Evolutionary conservation across 2,329 filamentous ascomycete species (phyloP), one percentile per base, ranked within the genome.

Genomic region (Paecilomyces formosus): DNA sequence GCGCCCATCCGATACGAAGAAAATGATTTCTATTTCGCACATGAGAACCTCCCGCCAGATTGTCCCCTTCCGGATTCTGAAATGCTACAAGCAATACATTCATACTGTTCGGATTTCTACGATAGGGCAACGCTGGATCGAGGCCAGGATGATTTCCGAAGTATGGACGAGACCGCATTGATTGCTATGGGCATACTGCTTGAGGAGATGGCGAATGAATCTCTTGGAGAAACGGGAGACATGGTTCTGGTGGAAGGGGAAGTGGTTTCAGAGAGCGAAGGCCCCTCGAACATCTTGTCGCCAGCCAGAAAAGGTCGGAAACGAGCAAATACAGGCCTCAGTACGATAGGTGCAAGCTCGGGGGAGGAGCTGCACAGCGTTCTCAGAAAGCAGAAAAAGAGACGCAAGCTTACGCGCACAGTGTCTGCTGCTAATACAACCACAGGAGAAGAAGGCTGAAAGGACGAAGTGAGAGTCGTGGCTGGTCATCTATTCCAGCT

Each of bases 81-180:
- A 55, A 68, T 87, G 13, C 71, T 86, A 15, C 82, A 81, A 62
- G 76, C 81, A 1, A 70, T 86, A 22, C 84, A 87, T 67, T 72
- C 78, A 1, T 86, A 87, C 66, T 70, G 79, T 2, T 79, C 83
- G 0, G 81, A 84, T 55, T 82, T 81, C 62, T 86, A 85, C 66
- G 72, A 68, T 30, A 68, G 69, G 35, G 67, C 70, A 3, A 71
- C 70, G 3, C 59, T 61, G 1, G 67, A 74, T 24, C 63, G 64
- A 6, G 75, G 74, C 2, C 67, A 66, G 52, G 64, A 70, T 33
- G 75, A 79, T 56, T 81, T 79, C 64, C 75, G 74, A 54, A 84
- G 79, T 60, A 78, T 88, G 76, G 83, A 87, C 59, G 84, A 85
- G 69, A 86, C 83, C 8, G 84, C 85, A 1, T 68, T 88, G 57